phyloP scores from a whole-genome alignment of 345 rosid genomes.

The Sisymbrium altissimum region DNA sequence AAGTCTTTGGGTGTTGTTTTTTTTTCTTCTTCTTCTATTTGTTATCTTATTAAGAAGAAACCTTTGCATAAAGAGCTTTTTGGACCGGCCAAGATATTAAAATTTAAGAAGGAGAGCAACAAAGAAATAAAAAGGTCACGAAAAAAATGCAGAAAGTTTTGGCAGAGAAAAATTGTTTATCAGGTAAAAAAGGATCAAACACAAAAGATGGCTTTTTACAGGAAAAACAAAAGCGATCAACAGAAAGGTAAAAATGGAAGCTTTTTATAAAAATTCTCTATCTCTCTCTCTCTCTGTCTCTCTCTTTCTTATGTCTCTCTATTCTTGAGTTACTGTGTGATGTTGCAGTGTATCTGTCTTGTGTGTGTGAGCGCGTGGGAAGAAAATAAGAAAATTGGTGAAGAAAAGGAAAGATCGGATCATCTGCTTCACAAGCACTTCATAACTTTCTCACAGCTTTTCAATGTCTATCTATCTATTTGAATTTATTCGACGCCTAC shows the following conservation, averaged over 20 bases:
- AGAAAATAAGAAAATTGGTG: constrained; percentile 32
- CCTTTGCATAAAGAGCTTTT: constrained; percentile 27
- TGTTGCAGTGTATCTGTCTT: not conserved
- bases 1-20: not conserved
- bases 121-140: not conserved
- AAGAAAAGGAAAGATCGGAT: constrained; percentile 47
- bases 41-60: constrained; percentile 24
- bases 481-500: constrained; percentile 21
- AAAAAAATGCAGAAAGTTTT: constrained; percentile 5
- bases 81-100: constrained; percentile 20
- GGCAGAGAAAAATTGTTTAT: not conserved
- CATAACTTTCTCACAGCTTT: constrained; percentile 13
- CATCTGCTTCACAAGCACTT: constrained; percentile 40
- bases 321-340: constrained; percentile 5
- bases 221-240: constrained; percentile 26
- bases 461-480: constrained; percentile 37
- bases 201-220: constrained; percentile 39
- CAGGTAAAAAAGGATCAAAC: constrained; percentile 17
- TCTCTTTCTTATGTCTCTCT: not conserved
- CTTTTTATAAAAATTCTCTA: not conserved
- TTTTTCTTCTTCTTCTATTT: not conserved
- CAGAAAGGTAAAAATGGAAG: constrained; percentile 28
- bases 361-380: constrained; percentile 11
- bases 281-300: too few relatives aligned
- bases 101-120: not conserved